These are phyloP conservation scores for Pleurotus giganteus DNA, from an alignment of 768 basidiomycete species.

Conservation along the genomic window DNA sequence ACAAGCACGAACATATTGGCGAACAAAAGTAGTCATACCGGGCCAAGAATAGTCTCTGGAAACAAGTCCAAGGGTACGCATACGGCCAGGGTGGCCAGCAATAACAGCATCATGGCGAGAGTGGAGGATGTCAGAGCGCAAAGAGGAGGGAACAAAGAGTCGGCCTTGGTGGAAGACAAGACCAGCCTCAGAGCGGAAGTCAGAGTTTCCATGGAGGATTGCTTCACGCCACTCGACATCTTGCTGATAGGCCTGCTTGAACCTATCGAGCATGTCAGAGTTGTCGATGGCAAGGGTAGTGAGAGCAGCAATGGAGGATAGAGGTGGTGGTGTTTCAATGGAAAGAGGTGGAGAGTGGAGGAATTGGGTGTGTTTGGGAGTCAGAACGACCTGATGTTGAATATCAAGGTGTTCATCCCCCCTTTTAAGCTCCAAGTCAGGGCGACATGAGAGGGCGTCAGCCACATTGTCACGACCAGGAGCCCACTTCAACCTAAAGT, in stretches of 20 bases:
- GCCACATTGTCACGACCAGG: constrained; percentile 27
- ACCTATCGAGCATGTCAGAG: constrained; percentile 21
- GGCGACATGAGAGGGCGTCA: constrained; percentile 27
- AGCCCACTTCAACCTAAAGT: constrained; percentile 28
- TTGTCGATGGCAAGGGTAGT: constrained; percentile 24
- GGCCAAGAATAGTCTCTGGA: constrained; percentile 40
- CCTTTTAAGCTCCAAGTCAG: constrained; percentile 20
- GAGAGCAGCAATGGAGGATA: constrained; percentile 25
- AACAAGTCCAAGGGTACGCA: constrained; percentile 29
- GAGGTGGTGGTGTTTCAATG: constrained; percentile 23
- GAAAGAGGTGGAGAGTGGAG: constrained; percentile 17
- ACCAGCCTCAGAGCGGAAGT: constrained; percentile 16
- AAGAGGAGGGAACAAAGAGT: constrained; percentile 27
- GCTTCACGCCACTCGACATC: constrained; percentile 24
- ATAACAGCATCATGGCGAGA: constrained; percentile 32
- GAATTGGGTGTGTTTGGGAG: constrained; percentile 25
- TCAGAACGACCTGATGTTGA: constrained; percentile 27
- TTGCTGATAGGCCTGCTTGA: constrained; percentile 19
- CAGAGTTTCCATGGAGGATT: constrained; percentile 12
- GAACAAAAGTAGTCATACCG: constrained; percentile 20
- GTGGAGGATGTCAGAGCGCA: constrained; percentile 26
- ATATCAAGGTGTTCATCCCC: constrained; percentile 18
- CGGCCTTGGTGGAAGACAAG: constrained; percentile 23
- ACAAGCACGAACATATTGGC: constrained; percentile 31
- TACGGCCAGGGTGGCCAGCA: constrained; percentile 40